Percentiles rank a stretch among this genome's conserved stretches.
These are phyloP conservation scores for Tillandsia fasciculata DNA, from an alignment of 176 grass and related monocot genomes.

Conservation along the genomic window DNA sequence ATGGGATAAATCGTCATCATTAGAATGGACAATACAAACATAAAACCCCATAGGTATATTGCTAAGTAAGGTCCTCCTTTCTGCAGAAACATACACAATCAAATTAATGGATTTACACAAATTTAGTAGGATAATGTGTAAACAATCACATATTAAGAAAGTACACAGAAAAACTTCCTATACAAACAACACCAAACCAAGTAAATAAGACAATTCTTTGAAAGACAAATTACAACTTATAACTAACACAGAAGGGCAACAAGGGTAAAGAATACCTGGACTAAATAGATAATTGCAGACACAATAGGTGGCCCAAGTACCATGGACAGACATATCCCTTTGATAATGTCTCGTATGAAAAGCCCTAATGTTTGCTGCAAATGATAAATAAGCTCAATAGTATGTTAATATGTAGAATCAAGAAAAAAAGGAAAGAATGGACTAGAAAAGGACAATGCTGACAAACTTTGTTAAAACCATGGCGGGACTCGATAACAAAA, in stretches of 20 bases:
- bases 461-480: slow-evolving; percentile 94
- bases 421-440: not conserved
- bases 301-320: slow-evolving; percentile 83
- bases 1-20: slow-evolving; percentile 97
- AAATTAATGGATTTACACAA: slow-evolving; percentile 7
- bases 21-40: slow-evolving; percentile 74
- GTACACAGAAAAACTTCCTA: not conserved
- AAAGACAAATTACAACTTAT: not conserved
- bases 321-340: slow-evolving; percentile 80
- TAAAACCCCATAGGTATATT: slow-evolving; percentile 98
- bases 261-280: slow-evolving; percentile 49
- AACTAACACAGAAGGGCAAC: not conserved
- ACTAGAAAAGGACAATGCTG: slow-evolving; percentile 2
- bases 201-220: not conserved
- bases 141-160: not conserved
- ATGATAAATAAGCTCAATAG: slow-evolving; percentile 16
- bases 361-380: slow-evolving; percentile 94
- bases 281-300: slow-evolving; percentile 82
- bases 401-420: slow-evolving; percentile 6
- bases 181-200: not conserved
- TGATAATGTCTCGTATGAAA: slow-evolving; percentile 81
- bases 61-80: slow-evolving; percentile 96
- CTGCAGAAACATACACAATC: slow-evolving; percentile 39
- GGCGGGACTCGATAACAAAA: slow-evolving; percentile 82
- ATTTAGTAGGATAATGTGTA: not conserved